phyloP scores from a whole-genome alignment of 768 basidiomycete species.

The Russula lepida region DNA sequence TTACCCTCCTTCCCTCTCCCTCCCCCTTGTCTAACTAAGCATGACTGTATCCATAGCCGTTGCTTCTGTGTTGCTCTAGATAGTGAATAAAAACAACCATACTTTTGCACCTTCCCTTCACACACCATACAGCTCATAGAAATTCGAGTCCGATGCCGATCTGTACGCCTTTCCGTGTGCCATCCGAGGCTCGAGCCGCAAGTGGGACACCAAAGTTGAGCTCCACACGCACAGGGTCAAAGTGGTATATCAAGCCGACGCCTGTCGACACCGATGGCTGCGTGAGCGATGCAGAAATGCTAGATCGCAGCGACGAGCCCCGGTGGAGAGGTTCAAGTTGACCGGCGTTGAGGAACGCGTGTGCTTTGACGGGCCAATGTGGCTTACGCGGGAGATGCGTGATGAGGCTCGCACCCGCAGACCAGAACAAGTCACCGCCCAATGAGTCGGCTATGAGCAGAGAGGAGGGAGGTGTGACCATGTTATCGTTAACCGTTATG shows the following conservation, averaged over 20 bases:
- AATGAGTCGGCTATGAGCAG: constrained; percentile 58
- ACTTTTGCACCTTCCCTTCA: not conserved
- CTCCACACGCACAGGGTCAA: constrained; percentile 80
- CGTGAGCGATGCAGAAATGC: constrained; percentile 34
- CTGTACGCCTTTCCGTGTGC: constrained; percentile 60
- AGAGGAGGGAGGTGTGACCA: too few relatives aligned
- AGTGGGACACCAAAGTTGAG: constrained; percentile 84
- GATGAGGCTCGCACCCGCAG: constrained; percentile 66
- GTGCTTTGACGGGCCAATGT: constrained; percentile 81
- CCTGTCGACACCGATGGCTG: constrained; percentile 73
- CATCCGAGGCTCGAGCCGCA: constrained; percentile 58
- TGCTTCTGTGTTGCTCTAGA: constrained; percentile 9
- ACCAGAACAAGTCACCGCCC: constrained; percentile 78
- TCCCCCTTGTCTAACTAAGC: not conserved
- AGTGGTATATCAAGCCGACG: constrained; percentile 72
- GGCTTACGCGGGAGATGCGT: constrained; percentile 62
- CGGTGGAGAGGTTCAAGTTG: constrained; percentile 44
- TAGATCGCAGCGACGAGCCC: constrained; percentile 1
- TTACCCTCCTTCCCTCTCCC: not conserved
- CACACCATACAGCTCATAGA: constrained; percentile 32
- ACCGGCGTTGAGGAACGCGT: constrained; percentile 77
- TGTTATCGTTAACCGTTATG: not conserved
- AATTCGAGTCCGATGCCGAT: constrained; percentile 79
- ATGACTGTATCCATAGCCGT: constrained; percentile 12
- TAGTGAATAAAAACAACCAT: constrained; percentile 5